Evolutionary conservation across 495 filamentous ascomycete species (phyloP), one percentile per base, ranked within the genome.

Genomic region (Aspergillus haitiensis): DNA sequence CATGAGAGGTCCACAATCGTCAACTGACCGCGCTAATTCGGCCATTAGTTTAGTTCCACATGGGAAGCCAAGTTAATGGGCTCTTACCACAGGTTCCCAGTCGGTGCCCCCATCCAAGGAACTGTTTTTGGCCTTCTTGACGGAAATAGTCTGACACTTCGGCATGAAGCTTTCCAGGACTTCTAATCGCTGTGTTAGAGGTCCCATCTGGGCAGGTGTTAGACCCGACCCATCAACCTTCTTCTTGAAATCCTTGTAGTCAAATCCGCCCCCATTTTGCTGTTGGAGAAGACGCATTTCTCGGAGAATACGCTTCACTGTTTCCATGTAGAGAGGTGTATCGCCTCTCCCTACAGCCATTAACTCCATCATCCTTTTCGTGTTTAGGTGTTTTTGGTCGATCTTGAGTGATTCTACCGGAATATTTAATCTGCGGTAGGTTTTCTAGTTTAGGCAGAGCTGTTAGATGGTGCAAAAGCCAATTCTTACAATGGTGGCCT

Each of bases 1-100:
- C 88, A 90, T 0, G 82, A 88, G 7, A 93, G 77, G 62, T 93
- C 89, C 35, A 92, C 78, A 52, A 93, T 88, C 0, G 88, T 91
- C 11, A 92, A 71, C 7, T 71, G 21, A 83, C 86, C 16, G 7
- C 40, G 36, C 54, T 56, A 36, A 8, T 16, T 7, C 13, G 16
- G 3, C 42, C 6, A 40, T 54, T 31, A 54, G 34, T 16, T 46
- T 31, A 40, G 3, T 16, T 46, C 3, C 42, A 46, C n/a, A 16
- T 3, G 7, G 13, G 3, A 11, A 15, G 7, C 42, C 12, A 5
- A 46, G 16, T n/a, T n/a, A 0, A 16, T 15, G 71, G 79, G 58
- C 86, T 81, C 56, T 56, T 18, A 64, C 61, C 15, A 36, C 32
- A 5, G 61, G 52, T 15, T 64, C 45, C 61, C 56, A 64, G 13